Evolutionary conservation across 768 basidiomycete genomes (phyloP).

Genomic region (Ramaria sp.): DNA sequence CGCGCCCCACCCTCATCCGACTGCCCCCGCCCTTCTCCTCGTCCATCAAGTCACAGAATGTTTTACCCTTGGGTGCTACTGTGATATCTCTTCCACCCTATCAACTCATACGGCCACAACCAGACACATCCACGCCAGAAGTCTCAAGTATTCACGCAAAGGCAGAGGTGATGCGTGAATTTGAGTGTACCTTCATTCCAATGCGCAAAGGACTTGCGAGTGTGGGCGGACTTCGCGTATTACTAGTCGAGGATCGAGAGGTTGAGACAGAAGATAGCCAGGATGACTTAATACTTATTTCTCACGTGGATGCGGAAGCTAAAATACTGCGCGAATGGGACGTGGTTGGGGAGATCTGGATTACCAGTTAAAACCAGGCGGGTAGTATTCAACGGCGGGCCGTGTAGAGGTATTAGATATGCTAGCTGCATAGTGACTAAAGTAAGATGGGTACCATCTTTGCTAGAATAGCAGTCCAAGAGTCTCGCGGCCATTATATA

Average conservation of each 20-base stretch:
- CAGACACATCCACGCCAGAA: conserved; percentile 6
- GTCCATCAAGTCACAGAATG: conserved; percentile 10
- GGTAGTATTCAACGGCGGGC: not conserved
- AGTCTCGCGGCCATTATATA: not conserved
- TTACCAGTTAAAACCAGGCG: conserved; percentile 22
- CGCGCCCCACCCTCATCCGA: conserved; percentile 17
- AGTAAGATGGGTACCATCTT: not conserved
- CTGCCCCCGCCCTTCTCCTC: conserved; percentile 24
- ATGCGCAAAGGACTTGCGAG: conserved; percentile 46
- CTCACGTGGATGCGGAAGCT: conserved; percentile 23
- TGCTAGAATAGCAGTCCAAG: not conserved
- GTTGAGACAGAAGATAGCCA: conserved; percentile 22
- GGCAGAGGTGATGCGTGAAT: conserved; percentile 38
- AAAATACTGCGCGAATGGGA: conserved; percentile 60
- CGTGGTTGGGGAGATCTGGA: conserved; percentile 63
- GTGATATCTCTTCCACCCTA: conserved; percentile 31
- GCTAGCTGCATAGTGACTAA: not conserved
- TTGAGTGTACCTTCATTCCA: conserved; percentile 54
- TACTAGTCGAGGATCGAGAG: conserved; percentile 49
- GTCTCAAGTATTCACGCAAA: conserved; percentile 14
- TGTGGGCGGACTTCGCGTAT: conserved; percentile 61
- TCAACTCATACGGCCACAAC: conserved; percentile 25
- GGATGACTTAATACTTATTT: conserved; percentile 7
- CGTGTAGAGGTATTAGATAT: not conserved
- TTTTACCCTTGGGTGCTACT: conserved; percentile 43